These are phyloP conservation scores for Heterobasidion occidentale DNA, from an alignment of 1,284 basidiomycete species.

Conservation along the genomic window DNA sequence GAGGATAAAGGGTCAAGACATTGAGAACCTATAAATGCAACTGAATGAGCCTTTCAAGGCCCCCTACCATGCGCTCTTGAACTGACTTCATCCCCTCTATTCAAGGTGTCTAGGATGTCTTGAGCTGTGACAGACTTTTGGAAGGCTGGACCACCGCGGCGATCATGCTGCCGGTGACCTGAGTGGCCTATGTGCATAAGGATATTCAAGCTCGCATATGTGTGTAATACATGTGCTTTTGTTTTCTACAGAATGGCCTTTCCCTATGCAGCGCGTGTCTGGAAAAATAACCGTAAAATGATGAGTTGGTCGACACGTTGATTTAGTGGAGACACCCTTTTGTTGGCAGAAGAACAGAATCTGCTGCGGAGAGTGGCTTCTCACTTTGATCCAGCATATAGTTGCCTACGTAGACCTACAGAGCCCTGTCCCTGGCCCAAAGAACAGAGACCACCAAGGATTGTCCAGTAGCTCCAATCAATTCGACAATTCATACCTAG, in stretches of 20 bases:
- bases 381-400: not conserved
- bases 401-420: not conserved
- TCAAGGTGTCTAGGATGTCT: not conserved
- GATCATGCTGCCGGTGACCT: not conserved
- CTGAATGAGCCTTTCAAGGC: not conserved
- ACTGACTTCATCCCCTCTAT: not conserved
- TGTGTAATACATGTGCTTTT: not conserved
- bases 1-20: not conserved
- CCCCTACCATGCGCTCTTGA: too few species aligned
- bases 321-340: not conserved
- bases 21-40: not conserved
- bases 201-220: not conserved
- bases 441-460: not conserved
- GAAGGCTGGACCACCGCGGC: not conserved
- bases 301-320: too few species aligned
- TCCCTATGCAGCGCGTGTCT: not conserved
- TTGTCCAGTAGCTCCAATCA: not conserved
- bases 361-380: not conserved
- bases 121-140: not conserved
- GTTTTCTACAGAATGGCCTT: not conserved
- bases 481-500: not conserved
- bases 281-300: not conserved
- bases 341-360: not conserved
- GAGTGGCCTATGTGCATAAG: not conserved
- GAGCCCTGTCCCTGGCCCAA: not conserved